Conservation (phyloP, 1,139 yeast species). For the Taiozyma sp. region DNA sequence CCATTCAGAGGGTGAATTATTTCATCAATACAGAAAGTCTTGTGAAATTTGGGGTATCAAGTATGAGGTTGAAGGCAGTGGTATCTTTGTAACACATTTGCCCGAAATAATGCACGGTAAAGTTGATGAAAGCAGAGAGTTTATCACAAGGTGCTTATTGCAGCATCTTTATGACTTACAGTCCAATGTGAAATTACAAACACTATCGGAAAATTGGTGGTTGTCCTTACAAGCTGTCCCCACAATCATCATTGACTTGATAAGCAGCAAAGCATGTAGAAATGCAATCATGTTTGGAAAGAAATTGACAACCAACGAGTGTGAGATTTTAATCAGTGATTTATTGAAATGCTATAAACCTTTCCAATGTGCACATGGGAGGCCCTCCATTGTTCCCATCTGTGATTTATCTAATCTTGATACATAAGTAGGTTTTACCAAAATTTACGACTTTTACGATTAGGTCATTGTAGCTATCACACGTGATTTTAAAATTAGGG, state of each 20-base stretch:
- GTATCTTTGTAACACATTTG: conserved; percentile 31
- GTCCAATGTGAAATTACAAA: conserved; percentile 17
- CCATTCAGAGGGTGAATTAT: conserved; percentile 28
- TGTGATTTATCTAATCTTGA: conserved; percentile 21
- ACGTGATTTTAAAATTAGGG: background rate
- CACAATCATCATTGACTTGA: conserved; percentile 38
- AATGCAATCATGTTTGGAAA: conserved; percentile 75
- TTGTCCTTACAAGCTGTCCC: conserved; percentile 38
- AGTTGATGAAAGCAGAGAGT: conserved; percentile 24
- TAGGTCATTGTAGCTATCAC: background rate
- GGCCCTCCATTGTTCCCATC: conserved; percentile 70
- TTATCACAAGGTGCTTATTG: conserved; percentile 33
- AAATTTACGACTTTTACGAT: background rate
- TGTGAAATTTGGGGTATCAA: conserved; percentile 43
- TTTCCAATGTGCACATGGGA: conserved; percentile 83
- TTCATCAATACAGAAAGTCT: conserved; percentile 29
- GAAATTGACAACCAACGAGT: conserved; percentile 36
- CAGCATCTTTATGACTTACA: conserved; percentile 41
- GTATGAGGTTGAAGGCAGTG: conserved; percentile 16
- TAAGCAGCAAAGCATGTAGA: conserved; percentile 68
- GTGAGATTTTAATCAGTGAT: conserved; percentile 37
- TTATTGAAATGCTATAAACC: conserved; percentile 54
- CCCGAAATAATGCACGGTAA: conserved; percentile 37
- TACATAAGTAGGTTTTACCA: too few relatives aligned
- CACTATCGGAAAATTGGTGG: conserved; percentile 27